Conservation (phyloP, 2,329 filamentous ascomycete species). For the Allantophomopsis cytisporea region DNA sequence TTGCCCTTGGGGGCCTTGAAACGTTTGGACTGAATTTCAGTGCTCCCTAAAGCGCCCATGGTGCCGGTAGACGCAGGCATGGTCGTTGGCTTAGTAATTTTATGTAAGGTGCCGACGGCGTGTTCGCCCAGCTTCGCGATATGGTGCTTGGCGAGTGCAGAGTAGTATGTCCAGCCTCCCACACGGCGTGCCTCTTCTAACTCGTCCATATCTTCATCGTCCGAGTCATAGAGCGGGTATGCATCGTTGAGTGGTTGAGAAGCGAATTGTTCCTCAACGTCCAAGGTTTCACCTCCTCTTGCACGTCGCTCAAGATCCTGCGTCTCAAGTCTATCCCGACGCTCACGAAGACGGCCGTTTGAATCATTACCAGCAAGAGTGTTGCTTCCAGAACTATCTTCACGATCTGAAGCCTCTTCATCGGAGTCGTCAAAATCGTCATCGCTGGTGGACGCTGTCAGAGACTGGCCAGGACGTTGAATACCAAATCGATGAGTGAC, state of each 20-base stretch:
- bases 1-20: constrained; percentile 70
- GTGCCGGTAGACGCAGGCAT: constrained; percentile 43
- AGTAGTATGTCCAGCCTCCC: constrained; percentile 66
- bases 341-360: constrained; percentile 8
- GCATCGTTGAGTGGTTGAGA: constrained; percentile 49
- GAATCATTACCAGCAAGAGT: constrained; percentile 5
- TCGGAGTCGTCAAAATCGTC: constrained; percentile 61
- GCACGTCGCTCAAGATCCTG: constrained; percentile 7
- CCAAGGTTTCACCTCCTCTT: constrained; percentile 32
- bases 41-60: constrained; percentile 36
- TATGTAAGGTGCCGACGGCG: constrained; percentile 5
- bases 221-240: constrained; percentile 83
- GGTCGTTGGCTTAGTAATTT: constrained; percentile 6
- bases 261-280: constrained; percentile 74
- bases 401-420: constrained; percentile 55
- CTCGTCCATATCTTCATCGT: constrained; percentile 60
- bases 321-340: constrained; percentile 10
- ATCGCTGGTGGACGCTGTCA: constrained; percentile 64
- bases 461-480: constrained; percentile 61
- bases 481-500: constrained; percentile 84
- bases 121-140: constrained; percentile 8
- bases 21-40: constrained; percentile 40
- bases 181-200: constrained; percentile 65
- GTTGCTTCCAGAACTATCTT: constrained; percentile 15
- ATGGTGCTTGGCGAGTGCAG: constrained; percentile 35